Base-by-base conservation (phyloP, 441 rosid genomes). In the Breynia disticha region DNA sequence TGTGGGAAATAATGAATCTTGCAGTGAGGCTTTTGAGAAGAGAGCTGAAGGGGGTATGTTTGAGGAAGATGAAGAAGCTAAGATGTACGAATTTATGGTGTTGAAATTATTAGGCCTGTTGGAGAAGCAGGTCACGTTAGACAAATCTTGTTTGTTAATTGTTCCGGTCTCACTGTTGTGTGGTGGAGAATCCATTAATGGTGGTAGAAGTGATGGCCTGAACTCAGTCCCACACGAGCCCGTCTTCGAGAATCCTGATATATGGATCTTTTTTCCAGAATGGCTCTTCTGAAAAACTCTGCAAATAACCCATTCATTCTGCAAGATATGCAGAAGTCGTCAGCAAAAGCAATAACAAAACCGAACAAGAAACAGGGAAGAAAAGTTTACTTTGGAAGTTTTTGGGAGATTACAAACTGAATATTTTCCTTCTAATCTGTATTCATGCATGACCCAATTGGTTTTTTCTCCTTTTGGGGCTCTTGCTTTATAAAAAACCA, bases 91-190 rank as follows among this genome's bases (percentile, higher is more conserved):
- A 59, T 73, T 55, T 52, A 56, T 60, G 72, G 35, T 63, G 35
- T 28, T 28, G 35, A 28, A 28, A 47, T 53, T 55, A 20, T 56
- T 63, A 51, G 43, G 57, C 14, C 6, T 50, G 15, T 66, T 81
- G 97, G 97, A 90, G 97, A 90, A 90, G 96, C 97, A 90, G 95
- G 95, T 65, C 80, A 82, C 83, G 75, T 70, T 74, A 19, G 69
- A 69, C 10, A 65, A 20, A 35, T 67, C 64, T 0, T 11, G 22
- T 48, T 1, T 48, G 35, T 28, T 28, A 11, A 48, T 19, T 19
- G 57, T 53, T 64, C 50, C 44, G 20, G 59, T 51, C 11, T 56
- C 47, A 21, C 56, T 62, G 63, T 51, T 71, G 67, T 56, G 39
- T 15, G 73, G 77, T 13, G 90, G 69, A 3, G 79, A 69, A 53